Conservation (phyloP, 2,329 filamentous ascomycete genomes). For the Xylaria sp. region DNA sequence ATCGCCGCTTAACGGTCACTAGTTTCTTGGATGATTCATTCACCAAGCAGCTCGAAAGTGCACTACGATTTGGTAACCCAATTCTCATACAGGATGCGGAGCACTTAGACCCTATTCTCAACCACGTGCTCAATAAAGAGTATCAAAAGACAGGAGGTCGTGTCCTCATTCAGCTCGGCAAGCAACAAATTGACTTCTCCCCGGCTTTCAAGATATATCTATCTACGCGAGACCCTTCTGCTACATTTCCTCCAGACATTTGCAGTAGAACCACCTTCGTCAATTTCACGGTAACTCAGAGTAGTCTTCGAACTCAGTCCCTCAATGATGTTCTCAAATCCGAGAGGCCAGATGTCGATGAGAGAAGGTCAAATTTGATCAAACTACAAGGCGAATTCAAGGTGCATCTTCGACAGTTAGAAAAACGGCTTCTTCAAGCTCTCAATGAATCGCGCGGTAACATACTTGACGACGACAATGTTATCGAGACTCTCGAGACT, state of each 20-base stretch:
- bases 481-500: constrained; percentile 97
- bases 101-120: constrained; percentile 94
- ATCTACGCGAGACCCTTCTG: constrained; percentile 94
- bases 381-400: constrained; percentile 99
- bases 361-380: constrained; percentile 95
- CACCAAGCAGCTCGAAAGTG: constrained; percentile 96
- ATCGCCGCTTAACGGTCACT: constrained; percentile 91
- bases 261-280: constrained; percentile 99
- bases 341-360: constrained; percentile 95
- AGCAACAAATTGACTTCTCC: constrained; percentile 99
- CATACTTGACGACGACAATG: constrained; percentile 96
- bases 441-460: constrained; percentile 98
- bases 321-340: constrained; percentile 98
- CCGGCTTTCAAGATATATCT: constrained; percentile 95
- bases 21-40: constrained; percentile 99
- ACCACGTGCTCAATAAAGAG: constrained; percentile 98
- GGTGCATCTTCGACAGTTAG: constrained; percentile 93
- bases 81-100: constrained; percentile 99
- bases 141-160: constrained; percentile 98
- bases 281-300: constrained; percentile 99
- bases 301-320: constrained; percentile 97
- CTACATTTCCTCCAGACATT: constrained; percentile 93
- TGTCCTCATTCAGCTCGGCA: constrained; percentile 97
- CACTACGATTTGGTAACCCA: constrained; percentile 95
- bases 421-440: constrained; percentile 92